Evolutionary conservation across 2,329 filamentous ascomycete species (phyloP).

Genomic region (Colletotrichum sp.): DNA sequence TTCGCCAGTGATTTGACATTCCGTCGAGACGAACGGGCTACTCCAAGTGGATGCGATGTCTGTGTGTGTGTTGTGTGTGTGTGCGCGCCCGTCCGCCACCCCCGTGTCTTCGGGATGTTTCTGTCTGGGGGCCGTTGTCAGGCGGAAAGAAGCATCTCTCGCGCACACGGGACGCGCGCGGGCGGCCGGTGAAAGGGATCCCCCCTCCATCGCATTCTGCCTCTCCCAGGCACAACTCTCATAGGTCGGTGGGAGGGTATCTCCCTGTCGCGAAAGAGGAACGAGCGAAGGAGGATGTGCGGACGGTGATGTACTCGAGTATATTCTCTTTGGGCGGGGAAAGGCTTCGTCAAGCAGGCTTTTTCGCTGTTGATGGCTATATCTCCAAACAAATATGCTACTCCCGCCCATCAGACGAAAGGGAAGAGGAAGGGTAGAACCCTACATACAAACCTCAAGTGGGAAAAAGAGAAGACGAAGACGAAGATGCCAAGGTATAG

Average conservation of each 20-base stretch:
- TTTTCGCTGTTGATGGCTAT: neutral
- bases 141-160: neutral
- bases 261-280: neutral
- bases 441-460: neutral
- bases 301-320: neutral
- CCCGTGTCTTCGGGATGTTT: slow-evolving; percentile 13
- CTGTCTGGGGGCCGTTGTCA: slow-evolving; percentile 6
- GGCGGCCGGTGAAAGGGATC: neutral
- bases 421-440: neutral
- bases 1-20: slow-evolving; percentile 1
- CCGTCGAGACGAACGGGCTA: slow-evolving; percentile 17
- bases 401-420: neutral
- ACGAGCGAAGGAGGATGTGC: neutral
- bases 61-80: neutral
- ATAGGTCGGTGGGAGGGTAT: neutral
- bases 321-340: neutral
- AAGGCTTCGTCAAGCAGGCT: neutral
- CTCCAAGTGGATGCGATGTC: neutral
- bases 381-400: slow-evolving; percentile 10
- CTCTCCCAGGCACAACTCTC: neutral
- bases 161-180: neutral
- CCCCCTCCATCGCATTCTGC: neutral
- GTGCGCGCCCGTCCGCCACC: neutral
- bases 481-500: neutral
- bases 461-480: neutral